A percentile compares a stretch with the other conserved stretches of the same genome.
Evolutionary conservation across 768 basidiomycete species (phyloP).

Genomic region (Calvatia gigantea): DNA sequence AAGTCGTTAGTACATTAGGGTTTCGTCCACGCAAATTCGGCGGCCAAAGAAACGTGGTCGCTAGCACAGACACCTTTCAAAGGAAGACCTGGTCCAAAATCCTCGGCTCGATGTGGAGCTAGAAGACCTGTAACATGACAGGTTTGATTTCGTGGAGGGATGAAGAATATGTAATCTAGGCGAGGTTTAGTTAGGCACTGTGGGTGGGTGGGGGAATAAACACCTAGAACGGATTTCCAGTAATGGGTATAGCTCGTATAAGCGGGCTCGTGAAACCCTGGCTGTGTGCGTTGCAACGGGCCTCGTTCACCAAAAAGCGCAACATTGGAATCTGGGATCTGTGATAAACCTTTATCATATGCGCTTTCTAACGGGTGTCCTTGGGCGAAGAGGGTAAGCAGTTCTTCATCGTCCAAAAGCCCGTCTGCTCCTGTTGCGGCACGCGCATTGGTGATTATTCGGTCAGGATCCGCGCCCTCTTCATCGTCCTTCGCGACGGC

Average conservation of each 20-base stretch:
- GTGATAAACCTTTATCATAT: slow-evolving; percentile 56
- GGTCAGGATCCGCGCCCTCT: slow-evolving; percentile 61
- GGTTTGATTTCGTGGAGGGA: slow-evolving; percentile 37
- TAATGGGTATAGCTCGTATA: slow-evolving; percentile 90
- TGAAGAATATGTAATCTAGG: slow-evolving; percentile 87
- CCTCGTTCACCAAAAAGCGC: slow-evolving; percentile 53
- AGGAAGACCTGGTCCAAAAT: slow-evolving; percentile 76
- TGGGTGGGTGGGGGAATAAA: slow-evolving; percentile 11
- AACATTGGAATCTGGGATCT: slow-evolving; percentile 15
- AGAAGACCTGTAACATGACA: slow-evolving; percentile 52
- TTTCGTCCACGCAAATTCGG: slow-evolving; percentile 45
- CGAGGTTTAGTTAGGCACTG: not conserved
- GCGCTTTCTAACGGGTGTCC: slow-evolving; percentile 51
- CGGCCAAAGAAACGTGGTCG: slow-evolving; percentile 82
- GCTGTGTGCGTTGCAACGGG: slow-evolving; percentile 31
- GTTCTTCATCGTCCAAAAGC: slow-evolving; percentile 56
- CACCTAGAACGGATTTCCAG: slow-evolving; percentile 82
- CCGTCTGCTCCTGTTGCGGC: slow-evolving; percentile 58
- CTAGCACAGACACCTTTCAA: slow-evolving; percentile 73
- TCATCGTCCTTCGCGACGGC: slow-evolving; percentile 26
- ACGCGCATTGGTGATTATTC: slow-evolving; percentile 73
- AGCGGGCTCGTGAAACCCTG: slow-evolving; percentile 69
- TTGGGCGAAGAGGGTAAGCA: slow-evolving; percentile 44
- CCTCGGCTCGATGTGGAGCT: slow-evolving; percentile 51
- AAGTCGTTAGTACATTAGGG: slow-evolving; percentile 12